Conservation (phyloP, 768 basidiomycete genomes). For the Rossbeevera mucosa region DNA sequence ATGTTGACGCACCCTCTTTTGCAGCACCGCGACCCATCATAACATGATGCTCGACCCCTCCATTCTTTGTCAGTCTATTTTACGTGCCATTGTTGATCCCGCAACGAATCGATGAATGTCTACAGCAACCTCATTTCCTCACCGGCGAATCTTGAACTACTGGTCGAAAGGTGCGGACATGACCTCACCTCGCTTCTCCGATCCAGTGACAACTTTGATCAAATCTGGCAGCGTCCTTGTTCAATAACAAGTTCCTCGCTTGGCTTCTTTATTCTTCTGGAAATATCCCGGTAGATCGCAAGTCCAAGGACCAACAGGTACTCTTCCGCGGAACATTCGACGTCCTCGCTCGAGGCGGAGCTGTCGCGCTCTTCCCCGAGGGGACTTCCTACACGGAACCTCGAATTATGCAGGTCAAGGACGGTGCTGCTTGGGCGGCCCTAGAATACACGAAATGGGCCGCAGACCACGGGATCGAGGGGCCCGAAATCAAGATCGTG, state of each 20-base stretch:
- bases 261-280: constrained; percentile 83
- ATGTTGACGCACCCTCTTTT: constrained; percentile 14
- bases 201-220: constrained; percentile 9
- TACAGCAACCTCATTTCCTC: constrained; percentile 77
- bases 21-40: constrained; percentile 80
- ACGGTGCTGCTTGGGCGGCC: constrained; percentile 93
- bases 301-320: constrained; percentile 84
- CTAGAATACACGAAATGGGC: constrained; percentile 88
- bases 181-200: constrained; percentile 9
- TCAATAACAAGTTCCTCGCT: constrained; percentile 68
- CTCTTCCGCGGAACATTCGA: constrained; percentile 90
- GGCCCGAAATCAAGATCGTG: constrained; percentile 53
- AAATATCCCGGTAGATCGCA: constrained; percentile 97
- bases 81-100: constrained; percentile 12
- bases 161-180: constrained; percentile 80
- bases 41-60: constrained; percentile 95
- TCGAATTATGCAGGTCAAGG: constrained; percentile 86
- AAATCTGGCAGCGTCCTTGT: constrained; percentile 58
- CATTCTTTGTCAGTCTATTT: constrained; percentile 59
- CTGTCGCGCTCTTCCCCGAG: constrained; percentile 92
- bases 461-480: constrained; percentile 47
- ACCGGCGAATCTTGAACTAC: constrained; percentile 77
- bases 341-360: constrained; percentile 70
- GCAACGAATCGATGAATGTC: constrained; percentile 17
- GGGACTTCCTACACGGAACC: constrained; percentile 94